Conservation (phyloP, 2,329 filamentous ascomycete genomes). For the Paracorniculantispora psalliotae region DNA sequence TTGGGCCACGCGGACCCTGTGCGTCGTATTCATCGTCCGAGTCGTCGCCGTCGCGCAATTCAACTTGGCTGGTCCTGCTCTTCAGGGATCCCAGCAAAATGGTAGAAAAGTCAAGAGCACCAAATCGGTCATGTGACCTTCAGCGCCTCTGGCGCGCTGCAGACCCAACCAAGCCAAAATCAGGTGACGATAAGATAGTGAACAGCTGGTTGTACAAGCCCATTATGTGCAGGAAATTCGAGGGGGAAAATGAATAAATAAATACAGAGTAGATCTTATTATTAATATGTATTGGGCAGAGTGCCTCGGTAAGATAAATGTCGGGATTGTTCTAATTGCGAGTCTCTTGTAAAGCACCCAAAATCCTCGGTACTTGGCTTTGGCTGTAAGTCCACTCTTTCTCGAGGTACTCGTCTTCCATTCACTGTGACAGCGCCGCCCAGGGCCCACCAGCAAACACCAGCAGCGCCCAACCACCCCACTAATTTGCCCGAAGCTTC, state of each 20-base stretch:
- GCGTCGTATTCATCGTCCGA: conserved; percentile 12
- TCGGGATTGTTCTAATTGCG: no score
- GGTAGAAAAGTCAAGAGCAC: conserved; percentile 8
- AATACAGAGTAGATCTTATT: no score
- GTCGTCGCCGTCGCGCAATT: not conserved
- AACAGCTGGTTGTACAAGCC: not conserved
- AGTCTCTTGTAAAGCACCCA: no score
- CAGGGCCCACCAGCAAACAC: not conserved
- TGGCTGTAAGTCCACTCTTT: no score
- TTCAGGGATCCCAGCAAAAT: not conserved
- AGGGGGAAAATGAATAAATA: no score
- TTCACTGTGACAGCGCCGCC: not conserved
- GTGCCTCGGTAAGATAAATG: no score
- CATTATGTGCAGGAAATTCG: no score
- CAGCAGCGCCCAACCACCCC: conserved; percentile 8
- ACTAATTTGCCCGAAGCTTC: conserved; percentile 16
- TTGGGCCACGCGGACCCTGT: conserved; percentile 11
- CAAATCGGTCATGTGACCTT: conserved; percentile 8
- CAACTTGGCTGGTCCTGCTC: not conserved
- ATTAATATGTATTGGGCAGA: no score
- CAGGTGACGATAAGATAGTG: conserved; percentile 7
- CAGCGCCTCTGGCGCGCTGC: not conserved
- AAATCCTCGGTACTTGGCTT: no score
- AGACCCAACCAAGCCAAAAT: not conserved
- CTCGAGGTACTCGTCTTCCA: no score